Conservation (phyloP, 148 eudicot species). For the Amaranthus hypochondriacus region DNA sequence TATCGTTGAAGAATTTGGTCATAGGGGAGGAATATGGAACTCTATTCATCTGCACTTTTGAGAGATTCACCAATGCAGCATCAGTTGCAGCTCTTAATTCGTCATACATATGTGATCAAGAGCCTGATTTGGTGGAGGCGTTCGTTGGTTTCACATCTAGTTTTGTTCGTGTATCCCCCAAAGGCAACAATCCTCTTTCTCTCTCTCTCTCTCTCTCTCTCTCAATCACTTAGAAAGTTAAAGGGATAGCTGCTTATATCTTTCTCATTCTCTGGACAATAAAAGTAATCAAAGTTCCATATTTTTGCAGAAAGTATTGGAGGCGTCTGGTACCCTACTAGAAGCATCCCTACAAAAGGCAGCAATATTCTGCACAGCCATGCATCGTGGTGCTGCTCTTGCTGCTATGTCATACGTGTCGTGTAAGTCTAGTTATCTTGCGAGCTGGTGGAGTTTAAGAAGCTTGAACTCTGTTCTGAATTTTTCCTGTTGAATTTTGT, state of each 20-base stretch:
- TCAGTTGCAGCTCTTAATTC: slow-evolving; percentile 84
- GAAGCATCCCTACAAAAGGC: slow-evolving; percentile 92
- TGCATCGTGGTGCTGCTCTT: slow-evolving; percentile 99
- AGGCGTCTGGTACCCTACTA: slow-evolving; percentile 67
- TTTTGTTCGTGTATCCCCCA: slow-evolving; percentile 68
- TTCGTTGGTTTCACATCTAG: slow-evolving; percentile 71
- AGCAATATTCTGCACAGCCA: slow-evolving; percentile 91
- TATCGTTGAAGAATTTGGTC: slow-evolving; percentile 82
- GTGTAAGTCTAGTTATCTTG: slow-evolving; percentile 44
- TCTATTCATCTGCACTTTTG: slow-evolving; percentile 73
- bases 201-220: not conserved
- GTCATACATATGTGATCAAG: slow-evolving; percentile 98
- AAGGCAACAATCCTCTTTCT: slow-evolving; percentile 45
- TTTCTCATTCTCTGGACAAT: not conserved
- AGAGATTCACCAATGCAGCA: slow-evolving; percentile 78
- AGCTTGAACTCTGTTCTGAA: not conserved
- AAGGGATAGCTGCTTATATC: not conserved
- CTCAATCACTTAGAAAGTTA: not conserved
- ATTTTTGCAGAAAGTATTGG: slow-evolving; percentile 63
- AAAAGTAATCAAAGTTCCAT: not conserved
- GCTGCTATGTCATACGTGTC: slow-evolving; percentile 96
- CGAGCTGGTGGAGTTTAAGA: slow-evolving; percentile 1
- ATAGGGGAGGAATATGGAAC: slow-evolving; percentile 75
- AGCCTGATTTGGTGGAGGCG: slow-evolving; percentile 96
- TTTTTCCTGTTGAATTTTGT: not conserved